Percentiles rank a stretch among this genome's conserved stretches.
These are phyloP conservation scores for Boletus pseudopeckii DNA, from an alignment of 768 basidiomycete species.

Conservation along the genomic window DNA sequence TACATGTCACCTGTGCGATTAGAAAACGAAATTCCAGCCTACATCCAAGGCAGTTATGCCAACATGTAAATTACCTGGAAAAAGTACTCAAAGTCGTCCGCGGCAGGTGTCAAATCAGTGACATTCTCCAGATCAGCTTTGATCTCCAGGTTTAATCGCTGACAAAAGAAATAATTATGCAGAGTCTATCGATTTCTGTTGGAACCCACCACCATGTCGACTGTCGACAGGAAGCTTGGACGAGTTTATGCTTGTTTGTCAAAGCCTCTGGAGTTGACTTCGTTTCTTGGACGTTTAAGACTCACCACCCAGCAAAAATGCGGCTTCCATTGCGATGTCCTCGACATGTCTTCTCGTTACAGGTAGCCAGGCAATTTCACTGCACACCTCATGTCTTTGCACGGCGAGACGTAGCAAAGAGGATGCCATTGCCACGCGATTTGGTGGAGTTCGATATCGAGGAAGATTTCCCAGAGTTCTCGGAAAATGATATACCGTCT, in stretches of 20 bases:
- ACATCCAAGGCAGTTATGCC: not conserved
- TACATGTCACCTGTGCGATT: conserved; percentile 64
- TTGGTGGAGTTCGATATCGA: conserved; percentile 35
- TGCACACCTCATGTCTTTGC: conserved; percentile 17
- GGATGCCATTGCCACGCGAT: conserved; percentile 39
- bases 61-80: conserved; percentile 52
- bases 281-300: not conserved
- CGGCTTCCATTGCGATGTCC: conserved; percentile 14
- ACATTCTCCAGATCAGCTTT: conserved; percentile 81
- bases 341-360: conserved; percentile 11
- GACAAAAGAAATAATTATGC: not conserved
- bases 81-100: conserved; percentile 72
- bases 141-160: conserved; percentile 65
- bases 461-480: conserved; percentile 31
- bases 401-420: conserved; percentile 19
- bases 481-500: conserved; percentile 59
- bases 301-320: conserved; percentile 15
- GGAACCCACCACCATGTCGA: conserved; percentile 51
- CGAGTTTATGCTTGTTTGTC: conserved; percentile 28
- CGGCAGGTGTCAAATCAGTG: conserved; percentile 62
- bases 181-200: not conserved
- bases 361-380: conserved; percentile 22
- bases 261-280: not conserved
- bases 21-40: not conserved
- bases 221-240: not conserved